Percentiles rank a stretch among this genome's conserved stretches.
Evolutionary conservation across 352 stramenopile genomes (phyloP).

Genomic region (Phytophthora parvispora): DNA sequence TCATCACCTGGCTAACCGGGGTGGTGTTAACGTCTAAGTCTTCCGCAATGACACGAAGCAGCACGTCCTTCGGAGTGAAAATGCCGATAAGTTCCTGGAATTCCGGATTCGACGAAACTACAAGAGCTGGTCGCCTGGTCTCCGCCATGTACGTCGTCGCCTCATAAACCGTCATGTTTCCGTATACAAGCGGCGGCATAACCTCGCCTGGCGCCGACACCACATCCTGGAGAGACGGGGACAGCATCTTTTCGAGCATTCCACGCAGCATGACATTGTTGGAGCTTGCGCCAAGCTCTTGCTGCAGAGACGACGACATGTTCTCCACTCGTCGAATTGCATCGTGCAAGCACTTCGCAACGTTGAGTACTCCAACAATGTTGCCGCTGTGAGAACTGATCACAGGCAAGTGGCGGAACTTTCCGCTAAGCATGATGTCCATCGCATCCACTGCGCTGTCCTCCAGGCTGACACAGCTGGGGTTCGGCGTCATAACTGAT

Average conservation of each 20-base stretch:
- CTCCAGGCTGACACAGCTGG: constrained; percentile 84
- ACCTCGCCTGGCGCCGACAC: constrained; percentile 68
- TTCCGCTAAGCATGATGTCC: constrained; percentile 88
- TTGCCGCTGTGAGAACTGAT: constrained; percentile 80
- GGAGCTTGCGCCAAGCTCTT: constrained; percentile 73
- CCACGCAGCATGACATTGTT: constrained; percentile 71
- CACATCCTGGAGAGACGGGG: constrained; percentile 83
- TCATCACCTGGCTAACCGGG: constrained; percentile 96
- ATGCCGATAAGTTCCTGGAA: constrained; percentile 93
- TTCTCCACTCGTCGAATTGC: constrained; percentile 98
- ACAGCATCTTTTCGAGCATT: constrained; percentile 93
- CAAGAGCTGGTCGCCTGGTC: constrained; percentile 79
- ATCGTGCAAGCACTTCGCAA: constrained; percentile 99
- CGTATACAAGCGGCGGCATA: constrained; percentile 80
- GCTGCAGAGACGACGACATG: constrained; percentile 81
- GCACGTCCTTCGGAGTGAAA: constrained; percentile 98
- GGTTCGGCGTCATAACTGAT: constrained; percentile 89
- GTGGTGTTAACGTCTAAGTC: constrained; percentile 91
- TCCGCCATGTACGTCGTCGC: constrained; percentile 84
- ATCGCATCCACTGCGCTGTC: constrained; percentile 87
- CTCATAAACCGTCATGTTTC: constrained; percentile 75
- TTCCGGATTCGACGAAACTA: constrained; percentile 73
- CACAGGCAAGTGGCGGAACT: constrained; percentile 98
- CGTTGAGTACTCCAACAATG: constrained; percentile 97
- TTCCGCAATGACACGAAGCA: constrained; percentile 96